A percentile compares a stretch with the other conserved stretches of the same genome.
phyloP scores from a whole-genome alignment of 208 protist genomes.

The Angomonas deanei region DNA sequence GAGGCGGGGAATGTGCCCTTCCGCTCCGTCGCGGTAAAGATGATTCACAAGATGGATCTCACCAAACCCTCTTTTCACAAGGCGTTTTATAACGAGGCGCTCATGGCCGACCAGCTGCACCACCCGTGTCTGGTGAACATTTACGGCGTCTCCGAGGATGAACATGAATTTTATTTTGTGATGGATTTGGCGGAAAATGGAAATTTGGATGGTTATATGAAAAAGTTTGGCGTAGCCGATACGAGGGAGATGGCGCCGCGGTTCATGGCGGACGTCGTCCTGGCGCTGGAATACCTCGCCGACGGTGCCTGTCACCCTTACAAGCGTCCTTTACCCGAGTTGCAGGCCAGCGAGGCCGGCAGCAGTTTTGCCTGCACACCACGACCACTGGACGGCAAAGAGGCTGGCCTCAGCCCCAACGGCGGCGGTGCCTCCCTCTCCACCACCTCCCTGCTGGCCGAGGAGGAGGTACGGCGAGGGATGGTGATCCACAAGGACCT shows the following conservation, averaged over 20 bases:
- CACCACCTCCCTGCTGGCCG: slow-evolving; percentile 13
- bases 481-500: slow-evolving; percentile 79
- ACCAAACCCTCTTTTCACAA: slow-evolving; percentile 28
- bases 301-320: slow-evolving; percentile 64
- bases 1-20: slow-evolving; percentile 14
- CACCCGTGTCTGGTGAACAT: slow-evolving; percentile 69
- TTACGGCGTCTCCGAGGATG: slow-evolving; percentile 58
- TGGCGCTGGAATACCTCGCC: slow-evolving; percentile 70
- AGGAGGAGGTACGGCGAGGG: slow-evolving; percentile 23
- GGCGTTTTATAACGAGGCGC: slow-evolving; percentile 62
- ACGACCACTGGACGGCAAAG: not conserved
- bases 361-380: not conserved
- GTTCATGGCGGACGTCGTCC: slow-evolving; percentile 73
- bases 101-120: slow-evolving; percentile 44
- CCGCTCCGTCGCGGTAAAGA: slow-evolving; percentile 68
- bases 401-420: slow-evolving; percentile 7
- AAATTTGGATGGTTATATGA: slow-evolving; percentile 52
- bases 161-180: slow-evolving; percentile 47
- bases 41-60: slow-evolving; percentile 54
- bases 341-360: not conserved
- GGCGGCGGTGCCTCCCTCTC: no score
- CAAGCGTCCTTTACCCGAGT: not conserved
- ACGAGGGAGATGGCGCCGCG: slow-evolving; percentile 58
- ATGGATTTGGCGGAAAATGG: slow-evolving; percentile 80
- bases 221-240: slow-evolving; percentile 36